phyloP scores from a whole-genome alignment of 495 filamentous ascomycete species.

The Parathielavia appendiculata region DNA sequence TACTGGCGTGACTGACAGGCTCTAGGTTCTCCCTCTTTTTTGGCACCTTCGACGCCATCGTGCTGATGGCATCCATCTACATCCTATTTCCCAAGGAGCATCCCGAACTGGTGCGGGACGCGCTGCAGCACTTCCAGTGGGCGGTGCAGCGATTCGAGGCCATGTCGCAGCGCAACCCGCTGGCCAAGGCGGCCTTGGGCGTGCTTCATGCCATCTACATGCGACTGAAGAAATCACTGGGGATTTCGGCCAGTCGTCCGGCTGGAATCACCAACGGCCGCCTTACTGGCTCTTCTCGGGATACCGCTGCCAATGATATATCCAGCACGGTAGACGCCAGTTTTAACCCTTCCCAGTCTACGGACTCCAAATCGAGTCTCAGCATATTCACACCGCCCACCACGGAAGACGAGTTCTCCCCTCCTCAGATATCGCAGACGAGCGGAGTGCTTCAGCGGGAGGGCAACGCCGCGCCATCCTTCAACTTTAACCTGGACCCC shows the following conservation, averaged over 20 bases:
- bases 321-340: not conserved
- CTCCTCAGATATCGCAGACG: not conserved
- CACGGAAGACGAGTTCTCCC: not conserved
- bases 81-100: conserved; percentile 50
- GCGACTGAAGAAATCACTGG: conserved; percentile 42
- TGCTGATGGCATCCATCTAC: conserved; percentile 55
- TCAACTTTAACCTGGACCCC: not conserved
- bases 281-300: too few relatives aligned
- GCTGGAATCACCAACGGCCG: conserved; percentile 2
- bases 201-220: conserved; percentile 46
- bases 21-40: conserved; percentile 46
- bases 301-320: not conserved
- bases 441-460: not conserved
- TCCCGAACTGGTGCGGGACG: conserved; percentile 35
- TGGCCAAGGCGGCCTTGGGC: conserved; percentile 50
- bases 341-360: not conserved
- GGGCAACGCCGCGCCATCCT: not conserved
- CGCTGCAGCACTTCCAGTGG: conserved; percentile 51
- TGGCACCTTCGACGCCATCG: conserved; percentile 58
- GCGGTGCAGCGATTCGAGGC: conserved; percentile 48
- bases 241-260: conserved; percentile 14
- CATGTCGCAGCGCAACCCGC: conserved; percentile 45
- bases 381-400: not conserved
- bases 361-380: not conserved
- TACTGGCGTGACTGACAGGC: not conserved